A percentile compares a stretch with the other conserved stretches of the same genome.
phyloP scores from a whole-genome alignment of 768 basidiomycete species.

The Collybia sordida region DNA sequence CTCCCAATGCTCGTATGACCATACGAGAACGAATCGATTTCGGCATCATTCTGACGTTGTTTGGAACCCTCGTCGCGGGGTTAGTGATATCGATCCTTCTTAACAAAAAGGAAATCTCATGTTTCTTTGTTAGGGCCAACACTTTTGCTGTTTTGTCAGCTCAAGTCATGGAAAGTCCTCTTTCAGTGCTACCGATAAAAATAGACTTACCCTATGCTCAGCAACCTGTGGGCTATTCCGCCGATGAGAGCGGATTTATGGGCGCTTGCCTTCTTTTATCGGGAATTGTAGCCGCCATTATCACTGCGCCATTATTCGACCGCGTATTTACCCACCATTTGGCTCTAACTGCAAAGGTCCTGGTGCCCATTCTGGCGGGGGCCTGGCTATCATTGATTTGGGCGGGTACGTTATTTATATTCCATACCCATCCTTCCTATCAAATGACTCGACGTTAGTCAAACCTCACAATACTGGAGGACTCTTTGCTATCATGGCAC shows the following conservation, averaged over 20 bases:
- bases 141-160: slow-evolving; percentile 65
- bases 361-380: slow-evolving; percentile 60
- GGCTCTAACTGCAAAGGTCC: slow-evolving; percentile 53
- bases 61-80: slow-evolving; percentile 67
- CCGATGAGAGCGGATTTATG: slow-evolving; percentile 65
- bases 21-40: slow-evolving; percentile 71
- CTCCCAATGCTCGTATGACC: slow-evolving; percentile 56
- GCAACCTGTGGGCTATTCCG: slow-evolving; percentile 74
- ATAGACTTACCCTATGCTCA: slow-evolving; percentile 20
- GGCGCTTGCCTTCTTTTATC: slow-evolving; percentile 66
- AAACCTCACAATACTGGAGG: slow-evolving; percentile 57
- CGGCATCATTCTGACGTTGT: slow-evolving; percentile 52
- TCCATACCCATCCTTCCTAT: background rate
- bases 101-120: slow-evolving; percentile 20
- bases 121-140: slow-evolving; percentile 43
- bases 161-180: slow-evolving; percentile 60
- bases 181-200: background rate
- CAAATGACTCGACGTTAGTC: slow-evolving; percentile 40
- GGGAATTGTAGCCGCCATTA: slow-evolving; percentile 67
- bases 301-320: slow-evolving; percentile 77
- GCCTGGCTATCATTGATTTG: slow-evolving; percentile 79
- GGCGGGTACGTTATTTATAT: slow-evolving; percentile 55
- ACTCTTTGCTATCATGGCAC: slow-evolving; percentile 64
- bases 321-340: slow-evolving; percentile 78
- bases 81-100: slow-evolving; percentile 18